A percentile compares a stretch with the other conserved stretches of the same genome.
Evolutionary conservation across 306 rosid genomes (phyloP).

Genomic region (Sphenostylis stenocarpa): DNA sequence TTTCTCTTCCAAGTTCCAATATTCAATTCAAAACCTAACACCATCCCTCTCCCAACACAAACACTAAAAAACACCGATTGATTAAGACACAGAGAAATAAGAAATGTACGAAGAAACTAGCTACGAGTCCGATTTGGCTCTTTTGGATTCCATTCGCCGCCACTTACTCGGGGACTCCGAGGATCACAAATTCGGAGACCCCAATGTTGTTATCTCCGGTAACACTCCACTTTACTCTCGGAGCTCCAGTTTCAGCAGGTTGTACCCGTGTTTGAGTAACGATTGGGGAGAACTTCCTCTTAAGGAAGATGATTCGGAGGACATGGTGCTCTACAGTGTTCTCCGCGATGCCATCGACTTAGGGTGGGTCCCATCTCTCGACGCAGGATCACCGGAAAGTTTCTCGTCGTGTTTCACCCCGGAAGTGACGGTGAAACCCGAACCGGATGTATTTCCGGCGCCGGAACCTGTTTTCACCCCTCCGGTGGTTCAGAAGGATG

Average conservation of each 20-base stretch:
- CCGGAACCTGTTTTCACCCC: not conserved
- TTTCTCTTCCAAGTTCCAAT: not conserved
- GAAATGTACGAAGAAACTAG: conserved; percentile 40
- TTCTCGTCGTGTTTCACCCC: conserved; percentile 11
- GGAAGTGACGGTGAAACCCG: conserved; percentile 42
- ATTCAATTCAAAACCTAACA: conserved; percentile 17
- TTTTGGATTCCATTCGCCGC: conserved; percentile 62
- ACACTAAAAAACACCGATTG: not conserved
- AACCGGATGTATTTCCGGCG: conserved; percentile 33
- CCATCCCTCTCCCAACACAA: no score
- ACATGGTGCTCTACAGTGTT: conserved; percentile 76
- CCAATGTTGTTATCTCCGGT: not conserved
- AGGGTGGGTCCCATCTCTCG: conserved; percentile 82
- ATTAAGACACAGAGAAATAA: not conserved
- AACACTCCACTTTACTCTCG: conserved; percentile 40
- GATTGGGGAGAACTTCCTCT: conserved; percentile 87
- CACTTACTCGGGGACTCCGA: conserved; percentile 70
- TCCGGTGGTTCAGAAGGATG: not conserved
- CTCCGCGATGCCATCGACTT: conserved; percentile 67
- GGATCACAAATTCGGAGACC: conserved; percentile 6
- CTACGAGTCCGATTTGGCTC: conserved; percentile 42
- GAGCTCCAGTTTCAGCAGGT: conserved; percentile 62
- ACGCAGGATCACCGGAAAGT: conserved; percentile 17
- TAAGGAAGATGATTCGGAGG: conserved; percentile 74
- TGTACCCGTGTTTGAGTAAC: conserved; percentile 67